Evolutionary conservation across 768 basidiomycete species (phyloP), one percentile per base, ranked within the genome.

Genomic region (Leucocoprinus birnbaumii): DNA sequence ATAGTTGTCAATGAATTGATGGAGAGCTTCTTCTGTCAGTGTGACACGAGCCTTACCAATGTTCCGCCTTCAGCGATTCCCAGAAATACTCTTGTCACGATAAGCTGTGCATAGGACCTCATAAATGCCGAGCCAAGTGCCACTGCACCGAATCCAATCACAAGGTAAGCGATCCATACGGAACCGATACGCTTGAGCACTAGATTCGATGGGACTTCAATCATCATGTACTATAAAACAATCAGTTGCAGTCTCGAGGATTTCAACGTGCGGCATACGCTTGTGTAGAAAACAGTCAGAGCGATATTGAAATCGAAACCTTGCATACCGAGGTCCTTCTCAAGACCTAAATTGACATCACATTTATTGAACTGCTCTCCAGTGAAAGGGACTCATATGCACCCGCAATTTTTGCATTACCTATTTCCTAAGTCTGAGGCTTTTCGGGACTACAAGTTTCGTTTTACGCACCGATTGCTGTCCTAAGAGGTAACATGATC

Each of bases 11-110:
- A 42, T 7, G 22, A 7, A 11, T 10, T 10, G 19, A 21, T 13
- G 11, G 51, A 37, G 21, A 35, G 18, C 19, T 18, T n/a, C 40
- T 9, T 21, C 18, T 24, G n/a, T 46, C 16, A 25, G 11, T 13
- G 27, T 9, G 14, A 13, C 8, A 21, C 18, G 18, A 16, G 14
- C 63, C 70, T 31, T 46, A 74, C 75, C 65, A 76, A 52, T 0
- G 74, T 74, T 22, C 75, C 75, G 16, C 73, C 73, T 58, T 78
- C 76, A n/a, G 71, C 66, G 13, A 76, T 65, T 27, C 74, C 74
- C 10, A 78, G 62, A 43, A 78, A 69, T 0, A 76, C 66, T 34
- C 76, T 63, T 1, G 73, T 74, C 5, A 61, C 69, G 3, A 76
- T 61, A 18, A 78, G 59, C 0, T 66, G 66, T 2, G 62, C 53